phyloP scores from a whole-genome alignment of 2,329 filamentous ascomycete species.

The Sclerotinia sclerotiorum region DNA sequence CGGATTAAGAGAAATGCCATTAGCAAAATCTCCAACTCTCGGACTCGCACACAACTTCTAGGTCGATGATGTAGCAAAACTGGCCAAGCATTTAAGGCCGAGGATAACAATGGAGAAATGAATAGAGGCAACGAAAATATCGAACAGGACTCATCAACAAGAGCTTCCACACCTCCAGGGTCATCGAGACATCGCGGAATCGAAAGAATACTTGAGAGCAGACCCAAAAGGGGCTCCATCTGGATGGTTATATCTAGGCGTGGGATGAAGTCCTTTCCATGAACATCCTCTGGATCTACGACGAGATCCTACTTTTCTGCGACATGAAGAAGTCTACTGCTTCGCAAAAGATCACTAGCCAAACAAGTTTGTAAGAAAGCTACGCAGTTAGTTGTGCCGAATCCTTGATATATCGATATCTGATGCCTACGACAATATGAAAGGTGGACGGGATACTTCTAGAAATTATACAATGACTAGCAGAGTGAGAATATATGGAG shows the following conservation, averaged over 20 bases:
- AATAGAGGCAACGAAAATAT: background rate
- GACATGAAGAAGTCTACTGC: background rate
- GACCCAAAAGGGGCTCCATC: background rate
- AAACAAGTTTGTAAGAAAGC: too few species aligned
- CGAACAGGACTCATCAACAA: background rate
- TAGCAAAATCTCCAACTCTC: background rate
- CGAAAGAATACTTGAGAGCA: background rate
- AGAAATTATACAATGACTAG: constrained; percentile 50
- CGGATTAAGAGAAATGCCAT: background rate
- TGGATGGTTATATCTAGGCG: background rate
- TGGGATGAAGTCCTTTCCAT: background rate
- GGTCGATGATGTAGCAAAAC: background rate
- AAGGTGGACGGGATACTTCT: constrained; percentile 44
- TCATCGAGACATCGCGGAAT: background rate
- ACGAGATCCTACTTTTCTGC: background rate
- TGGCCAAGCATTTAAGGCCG: background rate
- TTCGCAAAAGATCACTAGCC: background rate
- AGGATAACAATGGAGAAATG: too few species aligned
- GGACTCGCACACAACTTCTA: background rate
- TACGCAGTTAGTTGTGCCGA: background rate
- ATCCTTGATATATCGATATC: constrained; percentile 48
- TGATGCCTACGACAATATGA: constrained; percentile 57
- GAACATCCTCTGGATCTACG: background rate
- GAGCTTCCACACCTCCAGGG: background rate
- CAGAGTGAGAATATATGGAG: constrained; percentile 57